These are phyloP conservation scores for Penicillium maclennaniae DNA, from an alignment of 495 filamentous ascomycete species.

Conservation along the genomic window DNA sequence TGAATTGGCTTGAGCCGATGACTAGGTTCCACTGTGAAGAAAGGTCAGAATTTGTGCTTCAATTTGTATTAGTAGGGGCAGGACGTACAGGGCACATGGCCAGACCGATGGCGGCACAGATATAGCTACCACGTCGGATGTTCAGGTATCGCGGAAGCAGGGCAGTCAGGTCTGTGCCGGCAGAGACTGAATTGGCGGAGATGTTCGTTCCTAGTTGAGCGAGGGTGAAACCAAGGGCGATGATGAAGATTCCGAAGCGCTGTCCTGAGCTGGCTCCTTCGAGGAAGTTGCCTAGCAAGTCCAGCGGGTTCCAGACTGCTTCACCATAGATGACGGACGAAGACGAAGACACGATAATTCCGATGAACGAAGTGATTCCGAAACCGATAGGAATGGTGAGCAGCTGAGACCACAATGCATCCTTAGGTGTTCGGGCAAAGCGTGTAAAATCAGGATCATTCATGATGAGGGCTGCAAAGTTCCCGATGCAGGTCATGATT, in stretches of 20 bases:
- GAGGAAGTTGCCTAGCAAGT: conserved; percentile 70
- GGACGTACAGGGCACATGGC: conserved; percentile 71
- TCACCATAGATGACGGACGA: conserved; percentile 71
- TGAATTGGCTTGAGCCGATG: conserved; percentile 77
- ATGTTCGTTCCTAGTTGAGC: conserved; percentile 94
- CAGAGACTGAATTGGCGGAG: conserved; percentile 84
- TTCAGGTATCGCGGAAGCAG: conserved; percentile 82
- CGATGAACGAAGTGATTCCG: conserved; percentile 85
- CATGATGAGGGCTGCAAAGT: conserved; percentile 77
- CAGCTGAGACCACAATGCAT: conserved; percentile 86
- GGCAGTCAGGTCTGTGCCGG: conserved; percentile 88
- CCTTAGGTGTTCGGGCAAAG: conserved; percentile 74
- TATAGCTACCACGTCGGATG: conserved; percentile 86
- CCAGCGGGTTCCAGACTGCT: conserved; percentile 83
- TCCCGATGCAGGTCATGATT: conserved; percentile 86
- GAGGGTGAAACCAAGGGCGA: conserved; percentile 74
- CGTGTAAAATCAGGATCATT: conserved; percentile 89
- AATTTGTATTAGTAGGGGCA: background rate
- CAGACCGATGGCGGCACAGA: conserved; percentile 79
- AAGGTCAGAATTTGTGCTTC: conserved; percentile 6
- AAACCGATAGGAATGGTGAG: conserved; percentile 85
- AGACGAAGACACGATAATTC: conserved; percentile 88
- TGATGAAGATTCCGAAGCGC: conserved; percentile 87
- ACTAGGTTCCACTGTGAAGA: conserved; percentile 66
- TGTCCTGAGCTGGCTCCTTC: conserved; percentile 67